Conservation (phyloP, 2,329 filamentous ascomycete species). For the Thielaviopsis musarum region DNA sequence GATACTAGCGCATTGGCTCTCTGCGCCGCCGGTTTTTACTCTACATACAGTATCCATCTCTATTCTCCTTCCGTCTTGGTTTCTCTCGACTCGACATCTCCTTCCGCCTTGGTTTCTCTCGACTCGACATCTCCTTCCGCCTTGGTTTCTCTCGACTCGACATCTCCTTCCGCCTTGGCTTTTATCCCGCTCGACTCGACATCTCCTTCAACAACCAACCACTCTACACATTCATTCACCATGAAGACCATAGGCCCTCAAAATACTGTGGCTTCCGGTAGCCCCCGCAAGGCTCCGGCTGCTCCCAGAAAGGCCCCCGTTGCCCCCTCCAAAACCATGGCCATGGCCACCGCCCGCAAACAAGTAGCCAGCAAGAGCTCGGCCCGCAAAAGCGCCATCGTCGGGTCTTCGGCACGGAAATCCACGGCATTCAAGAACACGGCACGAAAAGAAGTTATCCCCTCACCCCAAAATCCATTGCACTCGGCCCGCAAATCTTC, state of each 20-base stretch:
- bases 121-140: neutral
- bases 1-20: too few species aligned
- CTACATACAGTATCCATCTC: too few species aligned
- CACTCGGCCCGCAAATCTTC: neutral
- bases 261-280: neutral
- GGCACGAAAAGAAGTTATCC: neutral
- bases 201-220: neutral
- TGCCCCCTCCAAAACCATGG: neutral
- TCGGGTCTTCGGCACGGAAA: neutral
- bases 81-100: neutral
- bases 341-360: slow-evolving; percentile 5
- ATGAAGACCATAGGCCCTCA: slow-evolving; percentile 6
- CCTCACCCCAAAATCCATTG: neutral
- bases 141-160: too few species aligned
- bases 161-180: neutral
- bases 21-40: too few species aligned
- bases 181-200: neutral
- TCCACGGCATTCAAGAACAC: neutral
- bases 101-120: neutral
- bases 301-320: slow-evolving; percentile 6
- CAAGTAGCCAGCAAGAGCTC: slow-evolving; percentile 6
- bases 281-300: slow-evolving; percentile 6
- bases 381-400: slow-evolving; percentile 4
- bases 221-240: neutral
- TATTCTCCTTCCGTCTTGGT: neutral